Base-by-base conservation (phyloP, 306 rosid genomes). In the Ormosia emarginata region DNA sequence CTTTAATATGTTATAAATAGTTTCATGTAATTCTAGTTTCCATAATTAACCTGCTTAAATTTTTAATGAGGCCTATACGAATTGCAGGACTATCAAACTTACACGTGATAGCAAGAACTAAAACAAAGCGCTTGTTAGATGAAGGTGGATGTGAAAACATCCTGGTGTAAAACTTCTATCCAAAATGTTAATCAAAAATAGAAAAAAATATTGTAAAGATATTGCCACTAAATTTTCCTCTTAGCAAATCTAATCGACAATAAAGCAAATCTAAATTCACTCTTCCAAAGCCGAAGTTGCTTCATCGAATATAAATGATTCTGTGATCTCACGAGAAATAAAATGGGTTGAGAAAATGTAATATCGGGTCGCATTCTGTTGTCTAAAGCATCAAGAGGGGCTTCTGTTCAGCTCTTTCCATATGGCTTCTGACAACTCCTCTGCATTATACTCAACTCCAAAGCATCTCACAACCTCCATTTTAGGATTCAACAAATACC, bases 391-490 rank as follows among this genome's bases (percentile, higher is more conserved):
- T 88, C 74, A 78, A 64, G 71, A 79, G 43, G 75, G 70, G 79
- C 52, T 86, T 75, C 81, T 79, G 83, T 65, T 84, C 65, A 95
- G 17, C 85, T 85, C 93, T 56, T 90, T 89, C 63, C 74, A 64
- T 81, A 95, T 87, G 13, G 87, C 94, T 53, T 87, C 87, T 13
- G 94, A 81, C 70, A 95, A 84, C 34, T 91, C 97, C 41, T 90
- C 92, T 2, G 89, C 94, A 81, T 86, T 82, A 81, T 91, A 95
- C 89, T 95, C 97, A 0, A 89, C 85, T n/a, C 99, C 98, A 7
- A 90, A 91, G 87, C 92, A 90, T 88, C 92, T 90, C 83, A 74
- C 90, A 49, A 95, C 95, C 90, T 95, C 95, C 95, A 91, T 87
- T 66, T 81, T 88, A 39, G 97, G 98, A 78, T 79, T 89, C 90